phyloP scores from a whole-genome alignment of 495 filamentous ascomycete species.

The Xylaria palmicola region DNA sequence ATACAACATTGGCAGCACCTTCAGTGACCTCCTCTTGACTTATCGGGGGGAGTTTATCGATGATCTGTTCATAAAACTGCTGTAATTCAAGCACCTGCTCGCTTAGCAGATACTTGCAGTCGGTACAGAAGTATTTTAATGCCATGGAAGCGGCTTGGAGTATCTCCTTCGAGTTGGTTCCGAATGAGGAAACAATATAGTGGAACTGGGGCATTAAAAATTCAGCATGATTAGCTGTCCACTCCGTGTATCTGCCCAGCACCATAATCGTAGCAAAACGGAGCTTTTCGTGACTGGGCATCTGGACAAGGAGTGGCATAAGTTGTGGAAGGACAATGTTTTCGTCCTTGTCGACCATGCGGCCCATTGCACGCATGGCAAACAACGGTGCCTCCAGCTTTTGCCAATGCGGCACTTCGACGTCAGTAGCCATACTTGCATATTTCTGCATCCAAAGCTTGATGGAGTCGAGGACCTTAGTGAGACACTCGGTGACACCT shows the following conservation, averaged over 20 bases:
- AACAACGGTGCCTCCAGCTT: slow-evolving; percentile 93
- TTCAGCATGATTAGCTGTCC: slow-evolving; percentile 92
- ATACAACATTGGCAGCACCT: slow-evolving; percentile 86
- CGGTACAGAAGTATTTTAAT: slow-evolving; percentile 93
- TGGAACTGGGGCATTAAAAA: slow-evolving; percentile 88
- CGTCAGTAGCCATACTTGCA: slow-evolving; percentile 65
- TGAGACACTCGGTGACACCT: slow-evolving; percentile 83
- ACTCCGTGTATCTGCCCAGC: slow-evolving; percentile 93
- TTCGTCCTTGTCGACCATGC: slow-evolving; percentile 91
- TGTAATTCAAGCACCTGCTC: slow-evolving; percentile 81
- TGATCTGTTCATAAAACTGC: slow-evolving; percentile 82
- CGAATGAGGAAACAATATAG: slow-evolving; percentile 90
- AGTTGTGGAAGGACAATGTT: slow-evolving; percentile 81
- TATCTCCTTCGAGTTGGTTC: slow-evolving; percentile 80
- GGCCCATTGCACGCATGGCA: slow-evolving; percentile 92
- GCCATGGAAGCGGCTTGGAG: slow-evolving; percentile 87
- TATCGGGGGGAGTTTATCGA: slow-evolving; percentile 75
- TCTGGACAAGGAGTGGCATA: slow-evolving; percentile 87
- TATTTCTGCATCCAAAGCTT: slow-evolving; percentile 84
- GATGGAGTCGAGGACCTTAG: slow-evolving; percentile 80
- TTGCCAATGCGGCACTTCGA: slow-evolving; percentile 95
- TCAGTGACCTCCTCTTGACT: slow-evolving; percentile 97
- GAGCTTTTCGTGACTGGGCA: slow-evolving; percentile 93
- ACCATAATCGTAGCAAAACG: slow-evolving; percentile 97
- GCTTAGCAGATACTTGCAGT: slow-evolving; percentile 83